Evolutionary conservation across 148 eudicot genomes (phyloP).

Genomic region (Pharnaceum exiguum): DNA sequence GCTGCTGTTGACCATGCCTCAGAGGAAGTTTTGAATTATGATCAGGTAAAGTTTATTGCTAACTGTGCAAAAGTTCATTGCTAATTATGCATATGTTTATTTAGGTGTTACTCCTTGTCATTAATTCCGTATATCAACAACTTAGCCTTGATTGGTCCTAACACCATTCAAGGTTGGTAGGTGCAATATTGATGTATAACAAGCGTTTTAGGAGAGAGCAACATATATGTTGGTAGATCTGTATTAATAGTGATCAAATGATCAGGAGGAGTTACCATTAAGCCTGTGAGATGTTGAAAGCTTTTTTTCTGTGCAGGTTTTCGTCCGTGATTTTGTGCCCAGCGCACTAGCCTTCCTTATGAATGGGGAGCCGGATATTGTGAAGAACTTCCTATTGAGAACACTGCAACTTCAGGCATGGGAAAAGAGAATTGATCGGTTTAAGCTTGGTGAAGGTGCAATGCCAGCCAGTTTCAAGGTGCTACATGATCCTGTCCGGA

Average conservation of each 20-base stretch:
- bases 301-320: constrained; percentile 49
- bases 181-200: too few species aligned
- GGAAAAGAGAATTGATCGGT: constrained; percentile 95
- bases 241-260: background rate
- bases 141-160: too few species aligned
- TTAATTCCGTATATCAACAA: too few species aligned
- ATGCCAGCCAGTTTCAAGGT: constrained; percentile 99
- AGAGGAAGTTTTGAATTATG: constrained; percentile 93
- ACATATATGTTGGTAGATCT: background rate
- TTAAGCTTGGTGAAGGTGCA: constrained; percentile 97
- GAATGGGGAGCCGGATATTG: constrained; percentile 99
- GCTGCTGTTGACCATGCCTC: constrained; percentile 96
- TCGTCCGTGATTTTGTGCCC: constrained; percentile 96
- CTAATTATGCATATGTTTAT: too few species aligned
- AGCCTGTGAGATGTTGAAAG: background rate
- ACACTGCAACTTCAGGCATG: constrained; percentile 96
- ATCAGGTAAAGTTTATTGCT: constrained; percentile 52
- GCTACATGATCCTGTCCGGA: constrained; percentile 87
- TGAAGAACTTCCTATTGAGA: constrained; percentile 81
- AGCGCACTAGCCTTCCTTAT: constrained; percentile 95
- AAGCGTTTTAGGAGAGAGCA: too few species aligned
- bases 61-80: too few species aligned
- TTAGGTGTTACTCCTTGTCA: too few species aligned
- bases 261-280: background rate
- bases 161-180: too few species aligned